phyloP scores from a whole-genome alignment of 2,329 filamentous ascomycete genomes.

The Cylindrodendrum hubeiense region DNA sequence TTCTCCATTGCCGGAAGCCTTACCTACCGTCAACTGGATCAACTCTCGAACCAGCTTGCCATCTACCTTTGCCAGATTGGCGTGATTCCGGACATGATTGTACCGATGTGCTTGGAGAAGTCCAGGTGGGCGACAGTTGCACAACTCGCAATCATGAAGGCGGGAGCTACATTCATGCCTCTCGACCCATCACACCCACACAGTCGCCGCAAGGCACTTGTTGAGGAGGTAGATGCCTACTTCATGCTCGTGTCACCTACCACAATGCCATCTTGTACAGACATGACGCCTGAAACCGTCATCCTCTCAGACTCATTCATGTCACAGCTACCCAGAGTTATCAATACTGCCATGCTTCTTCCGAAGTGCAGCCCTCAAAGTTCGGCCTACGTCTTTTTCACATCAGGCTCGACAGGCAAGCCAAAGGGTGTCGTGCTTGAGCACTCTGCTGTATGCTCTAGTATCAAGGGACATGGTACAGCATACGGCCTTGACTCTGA shows the following conservation, averaged over 20 bases:
- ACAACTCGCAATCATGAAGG: constrained; percentile 40
- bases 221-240: neutral
- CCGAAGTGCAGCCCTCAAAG: neutral
- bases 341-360: neutral
- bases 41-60: constrained; percentile 16
- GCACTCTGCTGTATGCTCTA: constrained; percentile 28
- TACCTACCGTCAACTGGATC: constrained; percentile 17
- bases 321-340: neutral
- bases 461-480: constrained; percentile 20
- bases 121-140: constrained; percentile 37
- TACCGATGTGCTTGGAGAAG: constrained; percentile 38
- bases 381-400: constrained; percentile 34
- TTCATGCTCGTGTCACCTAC: constrained; percentile 21
- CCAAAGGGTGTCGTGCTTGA: constrained; percentile 40
- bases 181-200: constrained; percentile 48
- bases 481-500: constrained; percentile 10
- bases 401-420: constrained; percentile 40
- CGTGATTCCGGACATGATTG: constrained; percentile 11
- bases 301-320: neutral
- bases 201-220: constrained; percentile 3
- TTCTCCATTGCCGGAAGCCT: constrained; percentile 36
- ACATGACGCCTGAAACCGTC: neutral
- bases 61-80: constrained; percentile 27
- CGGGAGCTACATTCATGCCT: constrained; percentile 38
- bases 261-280: neutral